These are phyloP conservation scores for Suillus ampliporus DNA, from an alignment of 768 basidiomycete species.

Conservation along the genomic window DNA sequence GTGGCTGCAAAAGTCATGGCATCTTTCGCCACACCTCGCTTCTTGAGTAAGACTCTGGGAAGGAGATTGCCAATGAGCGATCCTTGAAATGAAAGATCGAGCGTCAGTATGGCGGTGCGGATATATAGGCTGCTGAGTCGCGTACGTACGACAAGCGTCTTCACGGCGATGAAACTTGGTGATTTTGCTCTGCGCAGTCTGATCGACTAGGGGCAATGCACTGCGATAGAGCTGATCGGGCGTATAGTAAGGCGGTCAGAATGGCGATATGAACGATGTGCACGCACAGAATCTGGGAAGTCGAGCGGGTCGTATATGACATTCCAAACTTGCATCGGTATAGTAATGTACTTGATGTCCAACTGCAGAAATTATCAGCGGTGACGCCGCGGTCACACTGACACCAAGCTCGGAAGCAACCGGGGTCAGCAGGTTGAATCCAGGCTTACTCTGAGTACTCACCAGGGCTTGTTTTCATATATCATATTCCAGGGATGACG, in stretches of 20 bases:
- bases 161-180: conserved; percentile 70
- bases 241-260: conserved; percentile 13
- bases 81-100: conserved; percentile 47
- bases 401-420: conserved; percentile 5
- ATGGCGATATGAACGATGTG: conserved; percentile 7
- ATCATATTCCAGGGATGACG: background rate
- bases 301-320: conserved; percentile 41
- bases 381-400: conserved; percentile 10
- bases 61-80: conserved; percentile 80
- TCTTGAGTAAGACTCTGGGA: conserved; percentile 63
- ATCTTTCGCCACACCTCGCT: conserved; percentile 55
- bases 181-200: conserved; percentile 59
- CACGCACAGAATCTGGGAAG: conserved; percentile 44
- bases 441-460: conserved; percentile 18
- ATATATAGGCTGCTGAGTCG: background rate
- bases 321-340: conserved; percentile 49
- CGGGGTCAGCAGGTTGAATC: background rate
- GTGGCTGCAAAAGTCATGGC: conserved; percentile 62
- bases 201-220: conserved; percentile 63
- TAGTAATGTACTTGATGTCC: conserved; percentile 20
- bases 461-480: background rate
- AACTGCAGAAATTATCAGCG: conserved; percentile 14
- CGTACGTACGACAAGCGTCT: conserved; percentile 73
- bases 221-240: conserved; percentile 63
- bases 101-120: background rate